Base-by-base conservation (phyloP, 176 grass and related monocot species). In the Oryza brachyantha region DNA sequence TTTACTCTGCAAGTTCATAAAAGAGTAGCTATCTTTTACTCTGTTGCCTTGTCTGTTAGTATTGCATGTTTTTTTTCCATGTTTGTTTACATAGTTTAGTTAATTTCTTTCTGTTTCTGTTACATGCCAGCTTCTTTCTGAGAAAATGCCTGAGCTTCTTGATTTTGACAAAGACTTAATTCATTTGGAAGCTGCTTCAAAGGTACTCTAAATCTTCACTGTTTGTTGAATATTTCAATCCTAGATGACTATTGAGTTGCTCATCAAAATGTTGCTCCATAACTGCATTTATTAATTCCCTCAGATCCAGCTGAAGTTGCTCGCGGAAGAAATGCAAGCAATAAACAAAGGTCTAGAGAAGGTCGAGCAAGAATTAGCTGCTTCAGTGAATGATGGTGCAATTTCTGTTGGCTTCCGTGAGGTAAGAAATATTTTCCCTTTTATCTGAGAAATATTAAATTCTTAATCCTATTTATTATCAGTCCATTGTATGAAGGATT, bases 101-200 rank as follows among this genome's bases (percentile, higher is more conserved):
- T 88, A 77, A 88, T 26, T 64, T 68, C 0, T 76, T 84, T 74
- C 72, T 34, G 31, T 85, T 60, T 73, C 21, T 74, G 17, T 73
- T 68, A 67, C 61, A 36, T 79, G 83, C 58, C 77, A 98, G 95
- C 89, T 98, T 83, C 86, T 98, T 79, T 87, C 87, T 78, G 92
- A 94, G 66, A 98, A 94, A 84, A 87, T 90, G 92, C 89, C 92
- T 38, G 85, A 98, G 73, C 85, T 98, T 65, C 89, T 98, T 92
- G 95, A 98, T 98, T 98, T 98, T 88, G 91, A 88, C 82, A 98
- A 94, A 83, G 95, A 98, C 60, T 88, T 98, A 75, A 84, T 90
- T 84, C 92, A 94, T 90, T 79, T 97, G 92, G 95, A 97, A 97
- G 89, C 95, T 77, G 89, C 95, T 61, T 94, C 95, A 35, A 97